A percentile compares a stretch with the other conserved stretches of the same genome.
Evolutionary conservation across 2,329 filamentous ascomycete genomes (phyloP).

Genomic region (Fusarium musae): DNA sequence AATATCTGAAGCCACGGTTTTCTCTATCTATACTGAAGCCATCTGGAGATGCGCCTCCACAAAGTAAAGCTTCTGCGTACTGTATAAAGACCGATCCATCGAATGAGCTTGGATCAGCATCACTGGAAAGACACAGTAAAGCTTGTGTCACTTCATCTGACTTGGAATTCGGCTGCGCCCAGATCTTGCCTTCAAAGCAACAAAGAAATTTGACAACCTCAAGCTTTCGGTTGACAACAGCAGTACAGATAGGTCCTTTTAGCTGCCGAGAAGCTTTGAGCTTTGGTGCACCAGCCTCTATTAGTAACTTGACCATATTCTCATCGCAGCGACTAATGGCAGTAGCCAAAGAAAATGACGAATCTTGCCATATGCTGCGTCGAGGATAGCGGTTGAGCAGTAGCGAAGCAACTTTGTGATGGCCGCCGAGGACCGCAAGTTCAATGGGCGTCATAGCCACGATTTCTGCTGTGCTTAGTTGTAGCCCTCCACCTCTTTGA

Average conservation of each 20-base stretch:
- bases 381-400: background rate
- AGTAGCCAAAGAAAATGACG: background rate
- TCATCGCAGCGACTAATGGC: background rate
- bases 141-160: background rate
- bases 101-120: background rate
- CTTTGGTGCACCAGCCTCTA: background rate
- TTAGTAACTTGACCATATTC: background rate
- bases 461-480: background rate
- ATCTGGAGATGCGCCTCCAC: background rate
- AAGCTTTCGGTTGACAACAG: background rate
- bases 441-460: slow-evolving; percentile 6
- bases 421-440: background rate
- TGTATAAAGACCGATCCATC: background rate
- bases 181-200: background rate
- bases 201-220: slow-evolving; percentile 11
- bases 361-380: background rate
- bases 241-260: background rate
- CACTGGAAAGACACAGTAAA: background rate
- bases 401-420: background rate
- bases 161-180: background rate
- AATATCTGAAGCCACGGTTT: background rate
- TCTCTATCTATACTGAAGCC: background rate
- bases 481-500: background rate
- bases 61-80: background rate
- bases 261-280: background rate